Evolutionary conservation across 768 basidiomycete genomes (phyloP), one percentile per base, ranked within the genome.

Genomic region (Collybiopsis luxurians): DNA sequence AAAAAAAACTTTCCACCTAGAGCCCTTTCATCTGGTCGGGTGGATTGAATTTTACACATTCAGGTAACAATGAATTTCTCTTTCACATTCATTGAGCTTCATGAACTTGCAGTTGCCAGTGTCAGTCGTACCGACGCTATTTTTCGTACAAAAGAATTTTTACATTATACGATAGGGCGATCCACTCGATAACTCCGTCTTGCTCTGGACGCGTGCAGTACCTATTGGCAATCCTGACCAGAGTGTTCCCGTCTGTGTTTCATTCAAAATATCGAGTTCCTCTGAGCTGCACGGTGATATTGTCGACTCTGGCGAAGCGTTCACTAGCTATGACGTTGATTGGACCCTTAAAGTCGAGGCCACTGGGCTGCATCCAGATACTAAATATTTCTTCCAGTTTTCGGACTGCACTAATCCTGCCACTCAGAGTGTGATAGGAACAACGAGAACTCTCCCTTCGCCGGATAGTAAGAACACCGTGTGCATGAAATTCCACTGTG

Each of bases 261-360:
- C 74, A 1, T 83, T 72, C 71, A 74, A 74, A 61, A 70, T 83
- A 31, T 76, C 71, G 40, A 66, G 70, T 30, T 72, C 72, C 30
- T 51, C 69, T 4, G 65, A 66, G 43, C 65, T 79, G 31, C 61
- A 70, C 11, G 74, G 74, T 2, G 60, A 62, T 15, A 64, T 72
- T 0, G 61, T 78, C 36, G 71, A 78, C 57, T 70, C 74, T 9
- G 81, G 78, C 12, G 70, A 81, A 57, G 82, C 78, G 0, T 83
- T 81, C 66, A 82, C 82, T 0, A 76, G 71, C 53, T 78, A 79
- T 53, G 84, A 86, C 55, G 79, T 85, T 38, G 82, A 84, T 63
- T 84, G 75, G 65, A 84, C 83, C 0, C 73, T 83, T 60, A 85
- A 85, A 65, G 78, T 85, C 17, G 84, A 85, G 60, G 82, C 83